Evolutionary conservation across 164 flowering plant genomes (phyloP), one percentile per base, ranked within the genome.

Genomic region (Stephania cephalantha): DNA sequence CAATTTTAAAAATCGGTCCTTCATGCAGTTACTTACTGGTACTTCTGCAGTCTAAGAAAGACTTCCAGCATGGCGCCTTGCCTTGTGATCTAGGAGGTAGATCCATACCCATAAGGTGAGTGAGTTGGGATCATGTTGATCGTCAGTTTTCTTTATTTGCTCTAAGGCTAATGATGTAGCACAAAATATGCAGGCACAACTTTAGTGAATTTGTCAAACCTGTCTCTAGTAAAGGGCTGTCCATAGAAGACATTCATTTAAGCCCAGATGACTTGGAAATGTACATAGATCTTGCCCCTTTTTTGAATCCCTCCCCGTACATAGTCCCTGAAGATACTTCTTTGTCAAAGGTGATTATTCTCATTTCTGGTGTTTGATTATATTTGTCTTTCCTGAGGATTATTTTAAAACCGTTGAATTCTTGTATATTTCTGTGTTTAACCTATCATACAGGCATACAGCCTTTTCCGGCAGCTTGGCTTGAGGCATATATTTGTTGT

Each of bases 291-390:
- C 94, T 96, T 78, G 93, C 89, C 68, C 98, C 99, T 50, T 91
- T 91, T 82, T 73, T 96, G 75, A 96, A 96, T 74, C 98, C 97
- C 7, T 93, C 98, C 42, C 99, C 99, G 9, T 92, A 96, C 76
- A 76, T 94, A 77, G 98, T 94, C 20, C 95, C 97, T 61, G 98
- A 94, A 82, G 98, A 94, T 80, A 94, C 94, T 98, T 96, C 98
- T 76, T 76, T 96, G 82, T 86, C 99, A 58, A 96, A 96, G 95
- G 99, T 91, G 71, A 78, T 5, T 7, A 46, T 20, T 78, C 42
- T 53, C 63, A 25, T 50, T 58, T 58, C 7, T 70, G 4, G 15
- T 8, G 18, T 20, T 46, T 31, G 25, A 18, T 69, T 35, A 10
- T 13, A 69, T 44, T 35, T 69, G 2, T 44, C n/a, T 17, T 4